Base-by-base conservation (phyloP, 2,329 filamentous ascomycete species). In the Juglanconis juglandina region DNA sequence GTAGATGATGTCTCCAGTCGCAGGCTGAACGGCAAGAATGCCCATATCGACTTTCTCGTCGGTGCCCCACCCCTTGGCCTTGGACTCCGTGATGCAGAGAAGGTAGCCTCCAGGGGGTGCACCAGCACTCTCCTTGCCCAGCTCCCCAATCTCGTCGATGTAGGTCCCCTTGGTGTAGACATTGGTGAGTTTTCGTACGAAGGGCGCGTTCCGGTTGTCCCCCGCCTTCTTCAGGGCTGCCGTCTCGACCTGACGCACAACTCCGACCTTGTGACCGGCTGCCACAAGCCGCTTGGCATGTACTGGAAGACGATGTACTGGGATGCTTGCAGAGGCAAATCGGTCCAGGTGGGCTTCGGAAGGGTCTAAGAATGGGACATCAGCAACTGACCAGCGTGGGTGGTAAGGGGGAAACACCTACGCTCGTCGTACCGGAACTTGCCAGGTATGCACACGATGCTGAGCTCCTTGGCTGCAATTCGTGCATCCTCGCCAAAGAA, bases 121-220 rank as follows among this genome's bases (percentile, higher is more conserved):
- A 44, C 82, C 79, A 0, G 66, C 62, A 9, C 59, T 60, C 5
- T 68, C 79, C 69, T 58, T 77, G 56, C 90, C 89, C 5, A 96
- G 75, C 33, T 91, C 91, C 64, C 95, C 94, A 9, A 91, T 83
- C 72, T 99, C 95, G 70, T 98, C 95, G 59, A 99, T 89, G 68
- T 98, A 99, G 2, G 95, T 99, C 48, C 93, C 95, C 73, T 98
- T 99, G 8, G 95, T 99, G 75, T 99, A 99, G 6, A 99, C 81
- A 70, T 96, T 97, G 14, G 95, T 98, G 68, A 99, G 86, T 68
- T 96, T 95, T 41, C 95, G 87, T 42, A 92, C 85, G 68, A 99
- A 99, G 0, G 95, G 93, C 0, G 92, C 85, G 70, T 96, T 97
- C 60, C 91, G 87, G 73, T 98, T 99, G 71, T 96, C 92, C 49